phyloP scores from a whole-genome alignment of 1,284 basidiomycete species.

The Pseudozyma pruni region DNA sequence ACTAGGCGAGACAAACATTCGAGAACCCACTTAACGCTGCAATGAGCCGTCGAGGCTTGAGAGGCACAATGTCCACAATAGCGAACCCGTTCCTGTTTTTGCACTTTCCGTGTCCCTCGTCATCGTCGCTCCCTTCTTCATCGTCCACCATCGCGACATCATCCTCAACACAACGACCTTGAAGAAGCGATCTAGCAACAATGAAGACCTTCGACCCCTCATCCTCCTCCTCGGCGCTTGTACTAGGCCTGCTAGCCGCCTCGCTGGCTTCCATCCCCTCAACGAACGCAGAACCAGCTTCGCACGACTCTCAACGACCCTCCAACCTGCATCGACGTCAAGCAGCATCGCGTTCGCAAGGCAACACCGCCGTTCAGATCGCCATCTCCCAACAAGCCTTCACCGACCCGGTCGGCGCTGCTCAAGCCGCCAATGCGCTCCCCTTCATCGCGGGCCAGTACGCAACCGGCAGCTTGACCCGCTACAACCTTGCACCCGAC shows the following conservation, averaged over 20 bases:
- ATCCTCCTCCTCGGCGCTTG: neutral
- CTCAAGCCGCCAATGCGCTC: constrained; percentile 46
- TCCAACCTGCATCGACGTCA: constrained; percentile 25
- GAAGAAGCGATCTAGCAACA: neutral
- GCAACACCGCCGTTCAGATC: constrained; percentile 17
- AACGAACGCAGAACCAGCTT: constrained; percentile 9
- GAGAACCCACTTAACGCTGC: too few relatives aligned
- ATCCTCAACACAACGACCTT: neutral
- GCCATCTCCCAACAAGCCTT: constrained; percentile 41
- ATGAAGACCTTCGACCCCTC: constrained; percentile 12
- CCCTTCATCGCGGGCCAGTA: constrained; percentile 41
- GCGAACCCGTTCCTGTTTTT: too few relatives aligned
- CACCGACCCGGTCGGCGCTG: constrained; percentile 57
- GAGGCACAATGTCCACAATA: too few relatives aligned
- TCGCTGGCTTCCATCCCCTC: constrained; percentile 2
- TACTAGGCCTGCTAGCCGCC: constrained; percentile 5
- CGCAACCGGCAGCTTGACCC: constrained; percentile 21
- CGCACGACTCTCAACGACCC: constrained; percentile 11
- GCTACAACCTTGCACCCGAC: constrained; percentile 37
- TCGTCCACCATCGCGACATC: neutral
- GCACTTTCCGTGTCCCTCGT: neutral
- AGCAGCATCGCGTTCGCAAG: neutral
- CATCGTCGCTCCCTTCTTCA: neutral
- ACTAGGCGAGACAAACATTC: neutral
- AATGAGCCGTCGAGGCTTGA: too few relatives aligned